Evolutionary conservation across 2,329 filamentous ascomycete species (phyloP), one percentile per base, ranked within the genome.

Genomic region (Zopfia rhizophila): DNA sequence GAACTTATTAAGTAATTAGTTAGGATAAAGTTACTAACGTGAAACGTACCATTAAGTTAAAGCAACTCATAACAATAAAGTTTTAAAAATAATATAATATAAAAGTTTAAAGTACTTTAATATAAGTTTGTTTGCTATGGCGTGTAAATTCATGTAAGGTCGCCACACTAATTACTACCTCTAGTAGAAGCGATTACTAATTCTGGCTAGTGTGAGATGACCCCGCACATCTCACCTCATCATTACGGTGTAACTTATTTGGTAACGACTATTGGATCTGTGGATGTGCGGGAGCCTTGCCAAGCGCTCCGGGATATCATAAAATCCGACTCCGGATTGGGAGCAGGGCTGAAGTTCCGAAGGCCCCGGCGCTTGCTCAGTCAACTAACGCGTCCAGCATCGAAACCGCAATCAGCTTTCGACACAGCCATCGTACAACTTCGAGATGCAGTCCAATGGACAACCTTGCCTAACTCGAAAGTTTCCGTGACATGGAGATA

Each of bases 401-500:
- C 38, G 18, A 53, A 30, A 33, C 22, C 13, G 36, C 16, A 38
- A 37, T 35, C 14, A 53, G 38, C 40, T 33, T 49, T 33, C n/a
- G 12, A 31, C 29, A 16, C 29, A 10, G 29, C 29, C 14, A 10
- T 31, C 29, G 10, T 31, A 31, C 29, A 31, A 31, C 29, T 31
- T 31, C 8, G 29, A 31, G 29, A 31, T 31, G 29, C 8, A 14
- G 29, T 31, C 29, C 29, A 53, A 35, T 23, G 17, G 14, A 51
- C 33, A 25, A 42, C 39, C 10, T 51, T 45, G 52, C 21, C 52
- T 49, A 49, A 48, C 30, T 33, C 33, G 35, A 44, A 49, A 23
- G 47, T 38, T 54, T 51, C 2, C 23, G 43, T 48, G 22, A 33
- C 14, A 42, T 50, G 38, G 42, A 41, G 31, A 53, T 45, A 45